Percentiles rank a stretch among this genome's conserved stretches.
phyloP scores from a whole-genome alignment of 2,329 filamentous ascomycete species.

The Dactylellina parvicollis region DNA sequence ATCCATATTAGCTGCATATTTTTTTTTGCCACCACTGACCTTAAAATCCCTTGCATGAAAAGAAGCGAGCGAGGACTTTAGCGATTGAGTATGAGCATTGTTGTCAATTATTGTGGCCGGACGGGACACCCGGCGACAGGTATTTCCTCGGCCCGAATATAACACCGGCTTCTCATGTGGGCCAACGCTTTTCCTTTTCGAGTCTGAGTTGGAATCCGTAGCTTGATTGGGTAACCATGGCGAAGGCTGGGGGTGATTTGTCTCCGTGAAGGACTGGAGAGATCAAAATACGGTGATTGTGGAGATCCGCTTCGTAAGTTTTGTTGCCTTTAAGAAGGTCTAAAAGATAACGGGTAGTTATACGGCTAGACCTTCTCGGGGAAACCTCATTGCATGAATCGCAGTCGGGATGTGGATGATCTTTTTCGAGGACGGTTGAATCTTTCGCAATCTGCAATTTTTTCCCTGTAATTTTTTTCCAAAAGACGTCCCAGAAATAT shows the following conservation, averaged over 20 bases:
- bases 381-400: too few species aligned
- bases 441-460: too few species aligned
- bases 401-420: too few species aligned
- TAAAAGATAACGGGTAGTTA: too few species aligned
- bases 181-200: background rate
- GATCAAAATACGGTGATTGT: background rate
- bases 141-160: too few species aligned
- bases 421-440: too few species aligned
- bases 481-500: too few species aligned
- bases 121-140: too few species aligned
- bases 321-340: too few species aligned
- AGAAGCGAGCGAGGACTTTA: background rate
- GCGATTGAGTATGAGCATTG: background rate
- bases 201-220: background rate
- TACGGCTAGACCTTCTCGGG: too few species aligned
- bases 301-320: background rate
- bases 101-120: background rate
- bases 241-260: background rate
- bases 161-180: background rate
- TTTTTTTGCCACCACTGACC: background rate
- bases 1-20: background rate
- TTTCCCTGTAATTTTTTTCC: too few species aligned
- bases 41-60: background rate
- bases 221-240: background rate
- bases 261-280: background rate